Conservation (phyloP, 192 early-diverging fungal genomes). For the Spinellus fusiger region DNA sequence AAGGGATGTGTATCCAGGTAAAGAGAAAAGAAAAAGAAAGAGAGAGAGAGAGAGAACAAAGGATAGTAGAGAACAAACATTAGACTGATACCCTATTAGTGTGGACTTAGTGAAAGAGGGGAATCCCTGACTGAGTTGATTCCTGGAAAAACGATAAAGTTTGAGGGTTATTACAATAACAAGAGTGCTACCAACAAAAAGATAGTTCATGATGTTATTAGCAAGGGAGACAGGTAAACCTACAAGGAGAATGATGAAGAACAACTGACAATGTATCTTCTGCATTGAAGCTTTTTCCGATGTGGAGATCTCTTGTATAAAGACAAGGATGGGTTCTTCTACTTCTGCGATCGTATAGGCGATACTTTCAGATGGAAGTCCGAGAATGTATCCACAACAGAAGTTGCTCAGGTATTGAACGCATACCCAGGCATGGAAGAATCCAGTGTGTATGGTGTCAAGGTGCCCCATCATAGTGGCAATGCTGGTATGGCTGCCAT, state of each 20-base stretch:
- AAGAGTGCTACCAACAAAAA: constrained; percentile 38
- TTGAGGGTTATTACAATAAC: constrained; percentile 42
- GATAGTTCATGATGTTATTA: constrained; percentile 43
- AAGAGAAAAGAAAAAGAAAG: not conserved
- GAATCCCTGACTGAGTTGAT: no score
- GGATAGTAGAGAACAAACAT: no score
- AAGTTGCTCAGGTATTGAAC: constrained; percentile 51
- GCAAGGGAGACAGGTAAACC: constrained; percentile 36
- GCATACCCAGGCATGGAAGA: constrained; percentile 43
- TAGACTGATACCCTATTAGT: constrained; percentile 4
- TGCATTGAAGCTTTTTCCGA: constrained; percentile 39
- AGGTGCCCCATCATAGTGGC: constrained; percentile 52
- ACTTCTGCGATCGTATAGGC: constrained; percentile 63
- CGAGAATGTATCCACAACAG: constrained; percentile 51
- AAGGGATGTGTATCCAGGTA: constrained; percentile 47
- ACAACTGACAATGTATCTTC: not conserved
- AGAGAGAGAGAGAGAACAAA: no score
- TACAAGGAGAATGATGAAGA: not conserved
- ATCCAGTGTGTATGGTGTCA: constrained; percentile 59
- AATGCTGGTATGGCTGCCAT: constrained; percentile 62
- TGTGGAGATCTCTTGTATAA: constrained; percentile 54
- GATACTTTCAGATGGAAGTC: constrained; percentile 71
- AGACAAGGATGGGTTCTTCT: constrained; percentile 43
- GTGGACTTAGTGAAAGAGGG: constrained; percentile 44
- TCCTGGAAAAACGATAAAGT: constrained; percentile 31